phyloP scores from a whole-genome alignment of 768 basidiomycete species.

The Paxillus involutus region DNA sequence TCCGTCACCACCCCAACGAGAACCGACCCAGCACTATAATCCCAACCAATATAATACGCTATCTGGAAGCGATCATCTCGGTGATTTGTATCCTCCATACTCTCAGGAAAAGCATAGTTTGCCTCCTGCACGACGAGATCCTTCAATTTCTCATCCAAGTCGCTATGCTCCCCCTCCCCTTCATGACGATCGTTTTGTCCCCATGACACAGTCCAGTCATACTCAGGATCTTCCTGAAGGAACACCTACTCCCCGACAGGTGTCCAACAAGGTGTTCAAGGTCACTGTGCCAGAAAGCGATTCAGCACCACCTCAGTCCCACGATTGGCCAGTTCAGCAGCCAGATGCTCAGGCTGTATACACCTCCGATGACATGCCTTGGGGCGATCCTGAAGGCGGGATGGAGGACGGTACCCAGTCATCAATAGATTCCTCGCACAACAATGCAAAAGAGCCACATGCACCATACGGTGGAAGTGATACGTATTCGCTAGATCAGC shows the following conservation, averaged over 20 bases:
- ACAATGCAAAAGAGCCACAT: background rate
- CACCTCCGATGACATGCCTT: slow-evolving; percentile 15
- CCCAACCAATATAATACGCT: background rate
- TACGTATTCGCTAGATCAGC: background rate
- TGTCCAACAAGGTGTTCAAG: background rate
- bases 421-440: background rate
- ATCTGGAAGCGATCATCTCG: background rate
- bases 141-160: background rate
- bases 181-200: background rate
- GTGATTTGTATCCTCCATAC: background rate
- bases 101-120: background rate
- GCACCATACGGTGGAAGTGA: background rate
- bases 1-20: slow-evolving; percentile 4
- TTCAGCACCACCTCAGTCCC: background rate
- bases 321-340: background rate
- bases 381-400: slow-evolving; percentile 13
- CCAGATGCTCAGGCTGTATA: slow-evolving; percentile 2
- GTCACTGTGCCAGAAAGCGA: background rate
- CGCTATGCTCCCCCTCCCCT: background rate
- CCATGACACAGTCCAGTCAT: background rate
- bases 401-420: background rate
- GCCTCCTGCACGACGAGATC: background rate
- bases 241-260: slow-evolving; percentile 3
- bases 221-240: background rate
- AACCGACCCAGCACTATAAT: background rate